Evolutionary conservation across 1,284 basidiomycete species (phyloP).

Genomic region (Mycena sp.): DNA sequence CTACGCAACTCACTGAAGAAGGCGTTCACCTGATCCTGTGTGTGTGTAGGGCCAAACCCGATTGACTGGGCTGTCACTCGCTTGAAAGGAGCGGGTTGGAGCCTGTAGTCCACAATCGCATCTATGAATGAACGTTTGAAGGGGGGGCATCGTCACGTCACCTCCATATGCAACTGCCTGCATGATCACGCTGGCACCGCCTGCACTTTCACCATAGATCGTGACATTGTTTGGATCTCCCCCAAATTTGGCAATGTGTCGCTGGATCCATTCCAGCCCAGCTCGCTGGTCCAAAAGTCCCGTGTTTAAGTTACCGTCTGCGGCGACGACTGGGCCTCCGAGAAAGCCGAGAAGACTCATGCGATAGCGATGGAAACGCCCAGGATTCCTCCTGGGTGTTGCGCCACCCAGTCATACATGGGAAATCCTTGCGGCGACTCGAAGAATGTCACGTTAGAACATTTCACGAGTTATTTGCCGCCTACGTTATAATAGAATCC

Average conservation of each 20-base stretch:
- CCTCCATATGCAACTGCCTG: constrained; percentile 55
- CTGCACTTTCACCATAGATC: constrained; percentile 56
- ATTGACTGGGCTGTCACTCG: constrained; percentile 54
- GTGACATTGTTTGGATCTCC: constrained; percentile 52
- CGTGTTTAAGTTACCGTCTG: constrained; percentile 51
- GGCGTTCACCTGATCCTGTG: constrained; percentile 41
- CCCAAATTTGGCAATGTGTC: constrained; percentile 54
- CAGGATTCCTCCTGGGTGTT: constrained; percentile 49
- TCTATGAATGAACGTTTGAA: neutral
- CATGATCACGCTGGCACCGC: constrained; percentile 54
- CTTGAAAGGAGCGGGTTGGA: constrained; percentile 48
- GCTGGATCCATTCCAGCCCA: constrained; percentile 57
- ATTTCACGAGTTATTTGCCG: neutral
- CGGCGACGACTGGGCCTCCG: constrained; percentile 42
- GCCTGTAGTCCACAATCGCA: constrained; percentile 34
- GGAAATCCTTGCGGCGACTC: constrained; percentile 56
- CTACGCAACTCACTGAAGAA: constrained; percentile 43
- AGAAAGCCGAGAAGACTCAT: constrained; percentile 56
- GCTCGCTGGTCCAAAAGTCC: constrained; percentile 58
- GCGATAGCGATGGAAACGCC: constrained; percentile 57
- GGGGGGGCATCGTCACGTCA: constrained; percentile 12
- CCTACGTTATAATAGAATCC: constrained; percentile 49
- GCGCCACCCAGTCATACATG: constrained; percentile 55
- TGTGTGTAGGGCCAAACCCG: constrained; percentile 51
- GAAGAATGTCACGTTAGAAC: neutral